These are phyloP conservation scores for Suhomyces yuchorum DNA, from an alignment of 1,139 yeast species.

Conservation along the genomic window DNA sequence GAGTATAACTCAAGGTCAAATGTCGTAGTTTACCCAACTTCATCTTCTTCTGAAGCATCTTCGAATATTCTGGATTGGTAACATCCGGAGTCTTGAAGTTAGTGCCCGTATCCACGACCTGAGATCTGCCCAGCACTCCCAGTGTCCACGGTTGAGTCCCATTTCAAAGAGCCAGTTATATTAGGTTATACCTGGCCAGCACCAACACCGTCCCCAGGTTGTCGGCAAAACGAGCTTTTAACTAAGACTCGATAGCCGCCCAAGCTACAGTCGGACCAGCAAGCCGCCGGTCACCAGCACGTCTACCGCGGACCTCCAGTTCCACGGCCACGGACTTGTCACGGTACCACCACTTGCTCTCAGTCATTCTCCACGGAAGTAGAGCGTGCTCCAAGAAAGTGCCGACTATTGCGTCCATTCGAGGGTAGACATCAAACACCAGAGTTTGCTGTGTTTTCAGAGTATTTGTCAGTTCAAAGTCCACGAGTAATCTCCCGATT, in stretches of 20 bases:
- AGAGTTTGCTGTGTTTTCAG: too few relatives aligned
- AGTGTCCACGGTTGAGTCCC: background rate
- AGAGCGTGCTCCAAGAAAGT: too few relatives aligned
- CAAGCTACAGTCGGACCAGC: background rate
- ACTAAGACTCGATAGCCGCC: constrained; percentile 13
- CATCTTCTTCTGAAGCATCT: constrained; percentile 11
- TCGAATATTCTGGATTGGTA: constrained; percentile 1
- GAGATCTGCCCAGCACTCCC: background rate
- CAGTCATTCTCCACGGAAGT: too few relatives aligned
- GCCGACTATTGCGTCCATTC: too few relatives aligned
- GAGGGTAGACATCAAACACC: too few relatives aligned
- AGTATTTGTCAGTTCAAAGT: too few relatives aligned
- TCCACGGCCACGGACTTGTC: too few relatives aligned
- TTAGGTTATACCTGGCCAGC: constrained; percentile 15
- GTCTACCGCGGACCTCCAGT: background rate
- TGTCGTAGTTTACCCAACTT: background rate
- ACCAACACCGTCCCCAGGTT: background rate
- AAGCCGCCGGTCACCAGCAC: background rate
- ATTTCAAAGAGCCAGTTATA: constrained; percentile 13
- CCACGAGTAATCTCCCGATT: too few relatives aligned
- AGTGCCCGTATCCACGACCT: background rate
- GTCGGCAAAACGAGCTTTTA: constrained; percentile 15
- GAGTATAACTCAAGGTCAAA: background rate
- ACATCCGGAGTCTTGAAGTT: constrained; percentile 9
- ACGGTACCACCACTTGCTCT: too few relatives aligned